A percentile compares a stretch with the other conserved stretches of the same genome.
Conservation (phyloP, 2,329 filamentous ascomycete genomes). For the Talaromyces funiculosus region DNA sequence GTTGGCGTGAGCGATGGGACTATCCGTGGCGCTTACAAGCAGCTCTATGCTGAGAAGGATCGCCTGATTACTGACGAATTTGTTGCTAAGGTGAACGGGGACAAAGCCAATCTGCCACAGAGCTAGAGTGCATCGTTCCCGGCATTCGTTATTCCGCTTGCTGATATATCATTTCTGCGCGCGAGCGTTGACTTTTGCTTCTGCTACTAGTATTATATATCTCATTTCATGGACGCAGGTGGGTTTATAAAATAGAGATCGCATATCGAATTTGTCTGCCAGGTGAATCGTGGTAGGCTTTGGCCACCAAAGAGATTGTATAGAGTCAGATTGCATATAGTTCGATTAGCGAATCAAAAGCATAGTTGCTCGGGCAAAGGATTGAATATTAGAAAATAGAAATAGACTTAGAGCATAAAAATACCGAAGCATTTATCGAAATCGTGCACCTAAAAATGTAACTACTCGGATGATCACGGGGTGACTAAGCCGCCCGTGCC, state of each 20-base stretch:
- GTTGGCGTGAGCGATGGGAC: constrained; percentile 94
- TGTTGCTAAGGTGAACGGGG: constrained; percentile 65
- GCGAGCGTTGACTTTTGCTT: background rate
- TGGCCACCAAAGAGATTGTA: background rate
- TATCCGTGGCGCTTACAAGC: constrained; percentile 91
- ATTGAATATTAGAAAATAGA: background rate
- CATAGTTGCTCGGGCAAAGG: background rate
- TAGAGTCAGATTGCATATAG: background rate
- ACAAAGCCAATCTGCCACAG: constrained; percentile 63
- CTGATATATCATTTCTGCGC: background rate
- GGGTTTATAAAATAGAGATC: background rate
- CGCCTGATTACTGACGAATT: constrained; percentile 70
- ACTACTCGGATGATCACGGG: constrained; percentile 12
- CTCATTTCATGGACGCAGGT: background rate
- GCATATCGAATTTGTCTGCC: background rate
- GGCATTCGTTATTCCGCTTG: background rate
- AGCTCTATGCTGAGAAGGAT: constrained; percentile 69
- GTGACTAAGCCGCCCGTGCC: constrained; percentile 14
- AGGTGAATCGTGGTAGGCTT: background rate
- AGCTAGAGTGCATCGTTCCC: background rate
- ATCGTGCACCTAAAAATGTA: background rate
- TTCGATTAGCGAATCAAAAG: background rate
- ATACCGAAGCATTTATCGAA: background rate
- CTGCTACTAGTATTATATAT: background rate
- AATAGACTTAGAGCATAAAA: background rate